Evolutionary conservation across 2,329 filamentous ascomycete species (phyloP), one percentile per base, ranked within the genome.

Genomic region (Trichoderma atroviride): DNA sequence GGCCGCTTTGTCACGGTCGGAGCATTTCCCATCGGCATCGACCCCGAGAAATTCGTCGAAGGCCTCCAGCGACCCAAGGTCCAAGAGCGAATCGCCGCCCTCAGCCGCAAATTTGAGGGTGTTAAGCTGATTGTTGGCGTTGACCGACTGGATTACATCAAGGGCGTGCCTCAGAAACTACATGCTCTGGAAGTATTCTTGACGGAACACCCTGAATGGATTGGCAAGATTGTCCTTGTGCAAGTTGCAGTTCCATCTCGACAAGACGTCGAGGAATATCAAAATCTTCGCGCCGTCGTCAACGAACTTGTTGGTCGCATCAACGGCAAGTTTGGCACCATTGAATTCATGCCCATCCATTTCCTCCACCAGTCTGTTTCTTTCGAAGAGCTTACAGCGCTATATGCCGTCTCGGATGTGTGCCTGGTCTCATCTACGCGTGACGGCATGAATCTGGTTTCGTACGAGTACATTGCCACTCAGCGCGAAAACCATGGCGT

Each of bases 281-380:
- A 98, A 80, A 97, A 98, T 77, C 86, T 99, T 43, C 91, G 95
- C 33, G 94, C 94, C 24, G 93, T 97, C 4, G 94, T 97, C 77
- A 99, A 98, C 79, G 96, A 99, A 83, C 87, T 98, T 13, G 95
- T 98, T 16, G 96, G 96, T 47, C 89, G 95, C 71, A 98, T 99
- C 83, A 99, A 99, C 78, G 96, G 96, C 77, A 94, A 92, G 78
- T 98, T 97, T 77, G 94, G 95, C 79, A 97, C 94, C 37, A 91
- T 98, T 76, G 95, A 98, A 80, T 98, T 97, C 83, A 97, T 97
- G 91, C 96, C 96, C 0, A 98, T 99, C 75, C 96, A 98, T 81
- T 98, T 97, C 83, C 90, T 98, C 76, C 96, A 98, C 83, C 96
- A 97, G 82, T 97, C 93, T 5, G 94, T 98, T 77, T 89, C 89